These are phyloP conservation scores for Flaveria ramosissima DNA, from an alignment of 129 eudicot species.

Conservation along the genomic window DNA sequence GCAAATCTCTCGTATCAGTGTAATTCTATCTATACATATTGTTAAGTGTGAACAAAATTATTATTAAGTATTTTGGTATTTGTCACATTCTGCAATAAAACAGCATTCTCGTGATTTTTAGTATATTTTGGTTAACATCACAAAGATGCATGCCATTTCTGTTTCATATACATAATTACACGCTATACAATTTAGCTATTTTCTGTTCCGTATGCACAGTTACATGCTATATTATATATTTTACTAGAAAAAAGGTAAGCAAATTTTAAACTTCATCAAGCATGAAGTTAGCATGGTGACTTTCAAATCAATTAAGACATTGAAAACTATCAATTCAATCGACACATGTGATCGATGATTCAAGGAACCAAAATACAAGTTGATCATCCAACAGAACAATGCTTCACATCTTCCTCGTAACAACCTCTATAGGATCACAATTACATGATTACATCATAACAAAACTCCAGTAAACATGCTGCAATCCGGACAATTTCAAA, in stretches of 20 bases:
- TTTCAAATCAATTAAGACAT: background rate
- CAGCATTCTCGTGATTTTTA: constrained; percentile 4
- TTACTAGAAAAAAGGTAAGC: background rate
- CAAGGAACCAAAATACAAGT: background rate
- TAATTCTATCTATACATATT: background rate
- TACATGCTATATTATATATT: constrained; percentile 1
- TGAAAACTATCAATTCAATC: background rate
- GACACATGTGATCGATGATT: background rate
- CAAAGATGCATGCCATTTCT: constrained; percentile 13
- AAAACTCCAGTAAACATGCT: constrained; percentile 1
- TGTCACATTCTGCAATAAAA: constrained; percentile 11
- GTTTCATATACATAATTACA: constrained; percentile 9
- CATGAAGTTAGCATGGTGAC: constrained; percentile 11
- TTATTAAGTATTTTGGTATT: constrained; percentile 6
- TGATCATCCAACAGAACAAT: constrained; percentile 1
- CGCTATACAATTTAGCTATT: background rate
- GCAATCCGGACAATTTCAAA: constrained; percentile 11
- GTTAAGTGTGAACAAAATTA: constrained; percentile 3
- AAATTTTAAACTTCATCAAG: constrained; percentile 6
- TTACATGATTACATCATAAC: background rate
- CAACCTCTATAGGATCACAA: constrained; percentile 4
- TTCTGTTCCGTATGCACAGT: background rate
- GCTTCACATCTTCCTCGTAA: background rate
- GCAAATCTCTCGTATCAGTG: background rate
- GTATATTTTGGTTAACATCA: constrained; percentile 9